These are phyloP conservation scores for Gracilaria caudata DNA, from an alignment of 23 red algal genomes.

Conservation along the genomic window DNA sequence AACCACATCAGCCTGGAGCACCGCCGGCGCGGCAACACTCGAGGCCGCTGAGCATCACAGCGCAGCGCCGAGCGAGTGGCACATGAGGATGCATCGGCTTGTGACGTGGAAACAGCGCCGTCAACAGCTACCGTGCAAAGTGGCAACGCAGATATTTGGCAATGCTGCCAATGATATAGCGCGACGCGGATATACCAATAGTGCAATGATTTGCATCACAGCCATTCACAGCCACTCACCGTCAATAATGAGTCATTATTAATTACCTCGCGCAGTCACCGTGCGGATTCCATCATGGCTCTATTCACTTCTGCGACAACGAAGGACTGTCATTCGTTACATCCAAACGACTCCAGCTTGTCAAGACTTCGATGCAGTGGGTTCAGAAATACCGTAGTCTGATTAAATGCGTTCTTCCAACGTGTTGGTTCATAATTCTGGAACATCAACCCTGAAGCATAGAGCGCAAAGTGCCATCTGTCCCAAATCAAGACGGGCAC, in stretches of 20 bases:
- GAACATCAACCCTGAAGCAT: too few species aligned
- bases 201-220: constrained; percentile 12
- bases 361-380: too few species aligned
- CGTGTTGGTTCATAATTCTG: too few species aligned
- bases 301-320: not conserved
- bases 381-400: too few species aligned
- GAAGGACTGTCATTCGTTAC: too few species aligned
- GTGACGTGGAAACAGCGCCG: constrained; percentile 17
- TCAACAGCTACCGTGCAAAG: not conserved
- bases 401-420: too few species aligned
- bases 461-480: too few species aligned
- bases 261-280: too few species aligned
- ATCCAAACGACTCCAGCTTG: too few species aligned
- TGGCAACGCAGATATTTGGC: constrained; percentile 6
- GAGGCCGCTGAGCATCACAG: not conserved
- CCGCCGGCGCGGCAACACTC: not conserved
- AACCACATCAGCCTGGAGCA: not conserved
- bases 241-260: too few species aligned
- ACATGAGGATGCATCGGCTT: not conserved
- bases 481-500: too few species aligned
- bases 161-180: not conserved
- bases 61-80: not conserved
- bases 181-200: not conserved
- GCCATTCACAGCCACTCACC: not conserved
- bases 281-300: not conserved